Conservation (phyloP, 495 filamentous ascomycete species). For the Cetradonia linearis region DNA sequence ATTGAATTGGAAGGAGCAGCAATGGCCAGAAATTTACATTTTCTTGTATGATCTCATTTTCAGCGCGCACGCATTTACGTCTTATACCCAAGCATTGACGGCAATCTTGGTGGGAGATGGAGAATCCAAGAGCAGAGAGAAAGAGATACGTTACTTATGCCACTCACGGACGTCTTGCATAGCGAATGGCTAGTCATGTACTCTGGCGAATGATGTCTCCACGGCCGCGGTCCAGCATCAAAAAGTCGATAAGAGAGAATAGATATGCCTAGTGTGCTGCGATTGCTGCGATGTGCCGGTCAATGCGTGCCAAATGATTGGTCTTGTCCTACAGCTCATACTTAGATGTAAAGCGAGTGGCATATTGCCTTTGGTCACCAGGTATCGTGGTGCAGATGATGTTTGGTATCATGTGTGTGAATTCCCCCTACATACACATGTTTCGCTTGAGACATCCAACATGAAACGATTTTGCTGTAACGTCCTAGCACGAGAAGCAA, state of each 20-base stretch:
- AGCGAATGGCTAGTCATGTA: constrained; percentile 17
- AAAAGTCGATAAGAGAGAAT: constrained; percentile 14
- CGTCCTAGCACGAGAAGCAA: neutral
- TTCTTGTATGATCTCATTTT: constrained; percentile 16
- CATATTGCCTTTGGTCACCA: neutral
- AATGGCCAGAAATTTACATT: constrained; percentile 10
- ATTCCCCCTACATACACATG: neutral
- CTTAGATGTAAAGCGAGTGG: neutral
- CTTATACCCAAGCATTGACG: constrained; percentile 19
- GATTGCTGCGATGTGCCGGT: neutral
- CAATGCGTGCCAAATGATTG: neutral
- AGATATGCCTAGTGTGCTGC: neutral
- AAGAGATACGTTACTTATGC: neutral
- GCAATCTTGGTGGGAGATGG: constrained; percentile 19
- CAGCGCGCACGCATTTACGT: constrained; percentile 9
- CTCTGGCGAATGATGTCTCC: constrained; percentile 11
- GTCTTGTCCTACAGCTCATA: neutral
- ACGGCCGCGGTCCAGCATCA: constrained; percentile 13
- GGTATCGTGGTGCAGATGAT: neutral
- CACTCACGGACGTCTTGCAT: constrained; percentile 14
- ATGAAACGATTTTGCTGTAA: neutral
- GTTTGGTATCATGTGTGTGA: neutral
- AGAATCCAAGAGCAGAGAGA: constrained; percentile 9
- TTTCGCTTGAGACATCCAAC: neutral
- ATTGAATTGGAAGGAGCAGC: constrained; percentile 7